These are phyloP conservation scores for Metarhizium brunneum DNA, from an alignment of 2,329 filamentous ascomycete species.

Conservation along the genomic window DNA sequence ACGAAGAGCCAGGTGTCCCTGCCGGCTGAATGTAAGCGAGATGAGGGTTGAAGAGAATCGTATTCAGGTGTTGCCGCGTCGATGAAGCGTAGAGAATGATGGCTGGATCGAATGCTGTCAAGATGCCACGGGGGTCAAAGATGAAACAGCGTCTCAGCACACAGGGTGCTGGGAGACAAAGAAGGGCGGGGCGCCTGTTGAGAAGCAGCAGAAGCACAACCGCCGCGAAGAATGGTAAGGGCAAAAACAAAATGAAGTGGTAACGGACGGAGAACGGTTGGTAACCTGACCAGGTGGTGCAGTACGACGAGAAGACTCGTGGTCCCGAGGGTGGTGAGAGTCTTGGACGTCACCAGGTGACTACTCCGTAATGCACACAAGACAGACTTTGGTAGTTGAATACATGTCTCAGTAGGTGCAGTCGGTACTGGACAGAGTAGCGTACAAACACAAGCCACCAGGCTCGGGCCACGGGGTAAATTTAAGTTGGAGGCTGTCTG, in stretches of 20 bases:
- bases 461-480: no score
- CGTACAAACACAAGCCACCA: no score
- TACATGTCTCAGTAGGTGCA: no score
- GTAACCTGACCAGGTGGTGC: not conserved
- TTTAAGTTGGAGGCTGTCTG: no score
- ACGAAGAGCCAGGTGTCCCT: not conserved
- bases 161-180: not conserved
- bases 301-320: not conserved
- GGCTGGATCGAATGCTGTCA: not conserved
- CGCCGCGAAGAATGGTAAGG: no score
- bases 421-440: no score
- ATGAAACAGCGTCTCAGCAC: not conserved
- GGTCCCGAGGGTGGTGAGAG: not conserved
- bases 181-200: not conserved
- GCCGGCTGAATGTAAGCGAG: not conserved
- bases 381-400: no score
- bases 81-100: not conserved
- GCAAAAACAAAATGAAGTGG: not conserved
- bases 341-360: not conserved
- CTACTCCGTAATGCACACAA: not conserved
- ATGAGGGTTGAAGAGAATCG: not conserved
- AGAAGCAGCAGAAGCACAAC: not conserved
- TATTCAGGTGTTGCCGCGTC: not conserved
- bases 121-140: not conserved
- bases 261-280: not conserved